These are phyloP conservation scores for Rhodamnia rubescens DNA, from an alignment of 345 rosid species.

Conservation along the genomic window DNA sequence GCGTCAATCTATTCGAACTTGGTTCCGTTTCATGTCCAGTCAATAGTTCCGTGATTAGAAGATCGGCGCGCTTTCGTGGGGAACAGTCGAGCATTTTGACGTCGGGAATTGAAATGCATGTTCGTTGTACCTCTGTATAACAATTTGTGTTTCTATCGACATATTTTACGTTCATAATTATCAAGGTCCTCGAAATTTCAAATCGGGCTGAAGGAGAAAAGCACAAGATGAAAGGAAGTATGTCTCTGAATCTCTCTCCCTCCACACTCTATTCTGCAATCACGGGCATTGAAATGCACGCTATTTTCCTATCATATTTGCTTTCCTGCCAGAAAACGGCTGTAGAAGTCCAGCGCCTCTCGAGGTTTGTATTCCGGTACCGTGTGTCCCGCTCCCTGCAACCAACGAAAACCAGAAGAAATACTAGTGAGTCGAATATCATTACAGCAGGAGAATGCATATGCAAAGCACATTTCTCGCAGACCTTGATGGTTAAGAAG, in stretches of 20 bases:
- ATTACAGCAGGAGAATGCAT: neutral
- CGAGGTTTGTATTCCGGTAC: conserved; percentile 83
- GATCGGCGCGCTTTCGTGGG: neutral
- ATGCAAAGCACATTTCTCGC: neutral
- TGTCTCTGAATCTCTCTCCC: neutral
- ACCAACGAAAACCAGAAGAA: neutral
- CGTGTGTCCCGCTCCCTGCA: conserved; percentile 83
- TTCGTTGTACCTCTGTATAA: neutral
- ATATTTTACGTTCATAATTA: neutral
- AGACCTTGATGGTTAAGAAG: conserved; percentile 73
- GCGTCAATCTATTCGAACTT: neutral
- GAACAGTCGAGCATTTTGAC: neutral
- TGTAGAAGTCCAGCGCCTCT: conserved; percentile 71
- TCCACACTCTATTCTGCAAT: neutral
- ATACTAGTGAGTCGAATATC: neutral
- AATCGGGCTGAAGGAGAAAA: neutral
- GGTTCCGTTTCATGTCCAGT: neutral
- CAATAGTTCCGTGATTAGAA: neutral
- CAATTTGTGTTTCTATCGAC: neutral
- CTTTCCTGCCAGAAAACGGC: conserved; percentile 56
- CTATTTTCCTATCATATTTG: conserved; percentile 12
- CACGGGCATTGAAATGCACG: neutral
- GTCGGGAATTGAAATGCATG: neutral
- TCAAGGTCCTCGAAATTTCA: neutral
- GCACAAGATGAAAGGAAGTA: neutral